phyloP scores from a whole-genome alignment of 1,284 basidiomycete genomes.

The Tremellales sp. region DNA sequence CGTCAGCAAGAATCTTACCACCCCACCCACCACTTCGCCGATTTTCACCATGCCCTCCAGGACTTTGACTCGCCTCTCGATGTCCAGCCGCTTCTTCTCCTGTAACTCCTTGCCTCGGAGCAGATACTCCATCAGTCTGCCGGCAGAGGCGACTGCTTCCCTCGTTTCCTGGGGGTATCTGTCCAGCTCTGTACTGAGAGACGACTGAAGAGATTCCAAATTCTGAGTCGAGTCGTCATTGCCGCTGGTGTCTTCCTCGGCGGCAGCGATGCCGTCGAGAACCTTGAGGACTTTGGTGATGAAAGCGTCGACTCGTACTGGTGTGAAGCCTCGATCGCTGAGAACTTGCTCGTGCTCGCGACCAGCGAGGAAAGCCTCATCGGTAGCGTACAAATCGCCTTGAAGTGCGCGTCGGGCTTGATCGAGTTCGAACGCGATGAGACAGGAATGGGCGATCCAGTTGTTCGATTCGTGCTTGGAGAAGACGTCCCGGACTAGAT shows the following conservation, averaged over 20 bases:
- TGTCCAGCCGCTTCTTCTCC: constrained; percentile 39
- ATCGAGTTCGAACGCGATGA: constrained; percentile 42
- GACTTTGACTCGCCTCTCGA: constrained; percentile 41
- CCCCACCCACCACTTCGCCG: constrained; percentile 39
- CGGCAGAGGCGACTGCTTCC: constrained; percentile 32
- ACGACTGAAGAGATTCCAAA: constrained; percentile 14
- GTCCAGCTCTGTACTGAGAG: constrained; percentile 21
- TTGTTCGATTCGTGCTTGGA: constrained; percentile 35
- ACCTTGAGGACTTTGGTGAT: constrained; percentile 43
- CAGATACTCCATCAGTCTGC: constrained; percentile 38
- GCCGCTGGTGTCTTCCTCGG: constrained; percentile 29
- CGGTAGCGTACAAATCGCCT: constrained; percentile 38
- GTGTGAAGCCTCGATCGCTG: constrained; percentile 23
- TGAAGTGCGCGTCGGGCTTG: constrained; percentile 35
- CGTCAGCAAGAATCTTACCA: constrained; percentile 42
- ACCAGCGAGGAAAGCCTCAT: constrained; percentile 30
- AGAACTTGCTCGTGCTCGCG: constrained; percentile 34
- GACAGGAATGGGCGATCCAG: constrained; percentile 45
- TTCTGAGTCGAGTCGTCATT: constrained; percentile 8
- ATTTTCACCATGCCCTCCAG: constrained; percentile 44
- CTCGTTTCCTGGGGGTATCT: constrained; percentile 34
- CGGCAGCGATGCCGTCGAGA: constrained; percentile 42
- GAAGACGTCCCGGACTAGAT: constrained; percentile 30
- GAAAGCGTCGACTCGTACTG: constrained; percentile 32
- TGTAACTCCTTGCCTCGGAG: constrained; percentile 35